These are phyloP conservation scores for Cinnamomum micranthum DNA, from an alignment of 164 flowering plant species.

Conservation along the genomic window DNA sequence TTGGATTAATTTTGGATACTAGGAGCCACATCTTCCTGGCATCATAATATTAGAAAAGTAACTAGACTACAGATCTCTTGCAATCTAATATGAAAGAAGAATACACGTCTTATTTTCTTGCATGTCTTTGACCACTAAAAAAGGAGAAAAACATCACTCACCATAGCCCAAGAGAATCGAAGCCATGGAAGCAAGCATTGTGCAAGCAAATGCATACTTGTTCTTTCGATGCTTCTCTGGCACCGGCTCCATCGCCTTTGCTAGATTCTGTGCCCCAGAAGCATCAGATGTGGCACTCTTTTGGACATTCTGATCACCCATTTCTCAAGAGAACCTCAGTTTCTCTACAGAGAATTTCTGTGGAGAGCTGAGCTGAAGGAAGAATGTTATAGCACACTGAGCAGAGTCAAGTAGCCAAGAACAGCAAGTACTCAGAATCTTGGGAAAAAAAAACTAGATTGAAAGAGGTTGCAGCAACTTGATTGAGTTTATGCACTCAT, in stretches of 20 bases:
- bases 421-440: not conserved
- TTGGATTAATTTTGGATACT: too few species aligned
- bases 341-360: too few species aligned
- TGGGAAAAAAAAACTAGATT: too few species aligned
- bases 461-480: too few species aligned
- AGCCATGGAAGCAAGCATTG: slow-evolving; percentile 29
- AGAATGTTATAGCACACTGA: too few species aligned
- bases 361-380: too few species aligned
- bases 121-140: not conserved
- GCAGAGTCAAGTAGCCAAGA: too few species aligned
- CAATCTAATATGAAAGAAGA: too few species aligned
- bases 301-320: not conserved
- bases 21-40: too few species aligned
- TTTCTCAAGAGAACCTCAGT: not conserved
- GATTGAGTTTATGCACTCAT: too few species aligned
- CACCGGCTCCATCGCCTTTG: not conserved
- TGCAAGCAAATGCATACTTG: slow-evolving; percentile 15
- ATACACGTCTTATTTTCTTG: not conserved
- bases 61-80: too few species aligned
- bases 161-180: slow-evolving; percentile 36
- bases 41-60: too few species aligned
- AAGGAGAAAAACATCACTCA: not conserved
- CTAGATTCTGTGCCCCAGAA: not conserved
- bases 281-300: not conserved
- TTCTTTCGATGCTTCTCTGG: slow-evolving; percentile 17